Base-by-base conservation (phyloP, 805 yeast genomes). In the Kazachstania bromeliacearum region DNA sequence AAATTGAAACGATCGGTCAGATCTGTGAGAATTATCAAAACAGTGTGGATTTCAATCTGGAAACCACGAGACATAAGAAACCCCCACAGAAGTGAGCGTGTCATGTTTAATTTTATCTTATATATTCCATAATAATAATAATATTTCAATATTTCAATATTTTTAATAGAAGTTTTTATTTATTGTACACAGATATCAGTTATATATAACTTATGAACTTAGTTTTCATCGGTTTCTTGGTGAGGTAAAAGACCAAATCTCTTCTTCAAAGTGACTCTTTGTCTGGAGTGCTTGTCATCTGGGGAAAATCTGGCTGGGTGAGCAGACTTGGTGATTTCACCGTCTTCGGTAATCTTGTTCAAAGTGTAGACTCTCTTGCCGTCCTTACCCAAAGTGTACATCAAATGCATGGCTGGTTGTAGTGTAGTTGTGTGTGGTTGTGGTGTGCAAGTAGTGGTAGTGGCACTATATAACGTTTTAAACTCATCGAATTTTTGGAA, bases 231-330 rank as follows among this genome's bases (percentile, higher is more conserved):
- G n/a, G n/a, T n/a, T n/a, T 7, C 17, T 16, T 19, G 25, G 15
- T 17, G 19, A 28, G 28, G 21, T 16, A 92, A 71, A 63, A 92
- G 61, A 50, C 79, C 79, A 62, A 67, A 89, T 71, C 98, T 81
- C 74, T 85, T 92, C 79, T 92, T 92, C 60, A 92, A 73, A 39
- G 97, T 89, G 35, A 92, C 96, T 75, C 99, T 85, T 67, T 92
- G 97, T 72, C 96, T 82, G 33, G 98, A 92, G 71, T 85, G 89
- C 69, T 92, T 92, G 75, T 92, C 99, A 63, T 92, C 99, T 51
- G 99, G 99, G 23, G 98, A 92, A 65, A 92, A 92, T 68, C 99
- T 81, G 36, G 99, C 98, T 44, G 99, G 99, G 65, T 92, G 99
- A 28, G 98, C 98, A 49, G 95, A 83, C 70, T 87, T 85, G 59